Evolutionary conservation across 192 early-diverging fungal species (phyloP), one percentile per base, ranked within the genome.

Genomic region (Entomortierella chlamydospora): DNA sequence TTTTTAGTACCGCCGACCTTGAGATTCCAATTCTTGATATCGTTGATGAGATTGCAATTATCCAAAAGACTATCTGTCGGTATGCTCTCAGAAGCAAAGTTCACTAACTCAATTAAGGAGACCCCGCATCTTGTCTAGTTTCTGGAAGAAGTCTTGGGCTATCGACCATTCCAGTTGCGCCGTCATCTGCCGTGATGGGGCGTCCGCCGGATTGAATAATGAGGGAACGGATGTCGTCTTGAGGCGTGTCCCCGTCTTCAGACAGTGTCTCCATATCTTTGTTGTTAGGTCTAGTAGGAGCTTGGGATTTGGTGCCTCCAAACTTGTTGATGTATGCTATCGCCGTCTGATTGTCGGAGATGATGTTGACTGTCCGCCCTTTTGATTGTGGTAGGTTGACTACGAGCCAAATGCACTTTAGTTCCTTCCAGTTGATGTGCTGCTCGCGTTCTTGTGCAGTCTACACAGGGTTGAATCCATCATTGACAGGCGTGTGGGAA

Each of bases 171-270:
- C 56, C 49, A 53, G 62, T 42, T 82, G 72, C 0, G 22, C 11
- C 22, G 39, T 69, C 26, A 66, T 25, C 20, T 56, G 45, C 4
- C 71, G 37, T 8, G 71, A 73, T 0, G 64, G 66, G 15, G 57
- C 61, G 41, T 73, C 80, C n/a, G 71, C 66, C 49, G 70, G 61
- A 22, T 72, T 72, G 61, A 72, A 64, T 26, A 13, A 26, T 18
- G 70, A 64, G 1, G 55, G 61, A 0, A 72, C 31, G 53, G 50
- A 68, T 13, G 45, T 50, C 12, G 56, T 60, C 47, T 29, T 34
- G 1, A 68, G 53, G 23, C 47, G 29, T 3, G 67, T 68, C 6
- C 57, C 57, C 1, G 57, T 68, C 3, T 55, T n/a, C 3, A 68
- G 45, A 10, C 69, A 71, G 20, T 57, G 41, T 25, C 6, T 7